A percentile compares a stretch with the other conserved stretches of the same genome.
Conservation (phyloP, 2,329 filamentous ascomycete species). For the Aspergillus pseudonomiae region DNA sequence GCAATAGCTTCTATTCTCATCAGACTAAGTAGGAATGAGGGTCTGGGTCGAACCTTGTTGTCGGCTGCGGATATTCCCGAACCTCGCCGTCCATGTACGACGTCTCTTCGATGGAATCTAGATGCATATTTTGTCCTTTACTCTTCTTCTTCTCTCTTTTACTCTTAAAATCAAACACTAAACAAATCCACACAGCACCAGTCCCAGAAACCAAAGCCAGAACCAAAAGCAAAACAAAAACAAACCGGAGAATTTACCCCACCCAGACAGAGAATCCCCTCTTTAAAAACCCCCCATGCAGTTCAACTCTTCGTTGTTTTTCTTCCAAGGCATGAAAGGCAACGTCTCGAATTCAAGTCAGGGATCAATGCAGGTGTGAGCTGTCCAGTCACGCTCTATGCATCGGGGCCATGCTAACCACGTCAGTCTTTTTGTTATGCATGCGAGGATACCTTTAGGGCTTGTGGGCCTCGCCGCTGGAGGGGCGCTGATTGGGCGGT, state of each 20-base stretch:
- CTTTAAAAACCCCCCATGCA: background rate
- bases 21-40: too few relatives aligned
- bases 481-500: background rate
- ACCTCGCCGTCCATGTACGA: background rate
- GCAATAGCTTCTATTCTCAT: background rate
- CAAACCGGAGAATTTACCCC: background rate
- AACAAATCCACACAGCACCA: background rate
- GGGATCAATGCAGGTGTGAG: background rate
- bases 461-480: background rate
- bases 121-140: background rate
- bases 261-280: too few relatives aligned
- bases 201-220: background rate
- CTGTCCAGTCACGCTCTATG: background rate
- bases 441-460: conserved; percentile 4
- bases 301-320: background rate
- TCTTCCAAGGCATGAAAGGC: background rate
- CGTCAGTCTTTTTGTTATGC: background rate
- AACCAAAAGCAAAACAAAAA: background rate
- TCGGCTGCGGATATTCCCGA: background rate
- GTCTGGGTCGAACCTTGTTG: background rate
- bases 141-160: background rate
- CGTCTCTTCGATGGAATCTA: background rate
- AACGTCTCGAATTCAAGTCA: background rate
- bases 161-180: too few relatives aligned
- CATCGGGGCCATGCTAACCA: background rate